A percentile compares a stretch with the other conserved stretches of the same genome.
phyloP scores from a whole-genome alignment of 208 protist genomes.

The Leishmania aethiopica region DNA sequence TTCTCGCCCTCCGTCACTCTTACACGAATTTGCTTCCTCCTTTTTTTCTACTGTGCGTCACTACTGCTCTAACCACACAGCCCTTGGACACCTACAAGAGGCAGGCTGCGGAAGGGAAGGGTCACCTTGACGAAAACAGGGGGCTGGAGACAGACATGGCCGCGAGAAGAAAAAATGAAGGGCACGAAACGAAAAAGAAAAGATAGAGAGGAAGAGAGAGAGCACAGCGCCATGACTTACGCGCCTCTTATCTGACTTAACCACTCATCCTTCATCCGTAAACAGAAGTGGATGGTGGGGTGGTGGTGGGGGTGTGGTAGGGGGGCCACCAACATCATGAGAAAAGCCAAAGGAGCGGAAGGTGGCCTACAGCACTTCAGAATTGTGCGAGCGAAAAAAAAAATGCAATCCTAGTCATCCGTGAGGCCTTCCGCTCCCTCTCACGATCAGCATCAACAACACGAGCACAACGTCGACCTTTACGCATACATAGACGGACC shows the following conservation, averaged over 20 bases:
- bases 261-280: not conserved
- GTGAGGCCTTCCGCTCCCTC: not conserved
- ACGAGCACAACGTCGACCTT: not conserved
- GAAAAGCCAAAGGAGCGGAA: not conserved
- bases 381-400: not conserved
- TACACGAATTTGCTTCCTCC: not conserved
- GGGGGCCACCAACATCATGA: not conserved
- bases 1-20: not conserved
- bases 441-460: not conserved
- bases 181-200: not conserved
- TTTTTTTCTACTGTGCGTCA: not conserved
- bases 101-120: not conserved
- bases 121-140: not conserved
- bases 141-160: not conserved
- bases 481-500: not conserved
- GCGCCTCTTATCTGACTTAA: slow-evolving; percentile 1
- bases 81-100: not conserved
- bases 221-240: not conserved
- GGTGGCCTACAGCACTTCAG: not conserved
- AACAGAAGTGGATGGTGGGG: not conserved
- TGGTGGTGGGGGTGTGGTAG: no score
- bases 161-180: not conserved
- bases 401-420: not conserved
- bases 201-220: not conserved
- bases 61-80: not conserved